Evolutionary conservation across 345 rosid genomes (phyloP).

Genomic region (Nasturtium officinale): DNA sequence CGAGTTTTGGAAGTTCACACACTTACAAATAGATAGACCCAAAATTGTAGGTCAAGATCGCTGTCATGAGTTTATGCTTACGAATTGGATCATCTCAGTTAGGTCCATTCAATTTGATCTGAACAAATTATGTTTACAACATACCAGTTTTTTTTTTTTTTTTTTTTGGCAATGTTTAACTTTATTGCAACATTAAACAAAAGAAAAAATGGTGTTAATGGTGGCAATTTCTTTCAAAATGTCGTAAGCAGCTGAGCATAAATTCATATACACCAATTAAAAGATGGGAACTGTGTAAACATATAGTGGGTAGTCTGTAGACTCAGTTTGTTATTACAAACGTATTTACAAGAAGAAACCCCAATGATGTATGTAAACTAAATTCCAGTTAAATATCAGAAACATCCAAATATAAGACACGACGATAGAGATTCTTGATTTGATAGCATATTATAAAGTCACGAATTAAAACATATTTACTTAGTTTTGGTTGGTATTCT

Average conservation of each 20-base stretch:
- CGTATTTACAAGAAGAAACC: constrained; percentile 25
- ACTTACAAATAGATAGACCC: not conserved
- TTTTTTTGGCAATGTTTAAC: too few species aligned
- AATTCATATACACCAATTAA: not conserved
- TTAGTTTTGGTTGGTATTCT: constrained; percentile 22
- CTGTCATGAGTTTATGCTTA: not conserved
- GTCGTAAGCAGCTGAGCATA: not conserved
- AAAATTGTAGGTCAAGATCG: constrained; percentile 23
- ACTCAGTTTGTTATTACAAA: constrained; percentile 2
- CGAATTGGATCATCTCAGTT: not conserved
- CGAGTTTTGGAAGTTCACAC: constrained; percentile 2
- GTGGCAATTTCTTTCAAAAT: not conserved
- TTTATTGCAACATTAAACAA: not conserved
- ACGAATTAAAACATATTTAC: not conserved
- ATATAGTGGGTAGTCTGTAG: not conserved
- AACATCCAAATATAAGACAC: constrained; percentile 25
- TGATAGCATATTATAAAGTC: not conserved
- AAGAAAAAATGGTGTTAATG: not conserved
- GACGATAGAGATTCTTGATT: constrained; percentile 36
- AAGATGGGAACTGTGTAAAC: not conserved
- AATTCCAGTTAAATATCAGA: constrained; percentile 15
- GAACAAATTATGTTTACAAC: too few species aligned
- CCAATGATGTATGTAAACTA: constrained; percentile 18
- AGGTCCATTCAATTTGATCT: not conserved
- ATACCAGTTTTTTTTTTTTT: too few species aligned